phyloP scores from a whole-genome alignment of 2,329 filamentous ascomycete genomes.

The Capronia americana region DNA sequence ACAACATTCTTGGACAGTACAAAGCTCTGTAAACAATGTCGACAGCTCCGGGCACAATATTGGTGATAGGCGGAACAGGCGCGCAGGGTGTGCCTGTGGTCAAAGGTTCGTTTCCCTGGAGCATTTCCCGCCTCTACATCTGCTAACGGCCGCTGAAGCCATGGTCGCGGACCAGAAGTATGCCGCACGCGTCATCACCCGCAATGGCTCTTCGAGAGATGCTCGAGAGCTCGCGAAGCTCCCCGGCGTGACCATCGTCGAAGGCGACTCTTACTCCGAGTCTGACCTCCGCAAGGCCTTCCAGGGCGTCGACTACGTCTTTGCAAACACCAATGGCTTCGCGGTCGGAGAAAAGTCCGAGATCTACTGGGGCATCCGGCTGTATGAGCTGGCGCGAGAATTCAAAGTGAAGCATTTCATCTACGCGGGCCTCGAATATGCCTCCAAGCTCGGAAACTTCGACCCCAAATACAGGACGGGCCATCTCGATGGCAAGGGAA shows the following conservation, averaged over 20 bases:
- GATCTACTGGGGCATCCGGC: conserved; percentile 52
- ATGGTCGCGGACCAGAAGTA: conserved; percentile 12
- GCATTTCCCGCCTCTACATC: not conserved
- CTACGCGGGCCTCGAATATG: conserved; percentile 58
- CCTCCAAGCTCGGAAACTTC: conserved; percentile 55
- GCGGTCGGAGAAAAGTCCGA: conserved; percentile 60
- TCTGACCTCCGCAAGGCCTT: conserved; percentile 53
- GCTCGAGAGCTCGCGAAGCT: conserved; percentile 52
- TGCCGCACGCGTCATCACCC: conserved; percentile 54
- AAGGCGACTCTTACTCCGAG: conserved; percentile 57
- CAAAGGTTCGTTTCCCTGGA: conserved; percentile 43
- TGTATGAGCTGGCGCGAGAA: conserved; percentile 45
- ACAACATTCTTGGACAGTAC: not conserved
- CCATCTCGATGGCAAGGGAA: conserved; percentile 57
- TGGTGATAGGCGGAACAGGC: conserved; percentile 57
- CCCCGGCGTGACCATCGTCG: conserved; percentile 53
- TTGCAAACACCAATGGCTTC: conserved; percentile 61
- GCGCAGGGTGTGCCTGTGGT: conserved; percentile 59
- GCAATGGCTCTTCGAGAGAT: conserved; percentile 50
- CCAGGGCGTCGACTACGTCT: conserved; percentile 54
- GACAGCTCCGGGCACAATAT: conserved; percentile 8
- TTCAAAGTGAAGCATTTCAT: conserved; percentile 50
- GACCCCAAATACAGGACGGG: conserved; percentile 53
- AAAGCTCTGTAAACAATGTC: not conserved
- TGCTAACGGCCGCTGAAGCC: conserved; percentile 9